Evolutionary conservation across 352 stramenopile species (phyloP).

Genomic region (Globisporangium recalcitrans): DNA sequence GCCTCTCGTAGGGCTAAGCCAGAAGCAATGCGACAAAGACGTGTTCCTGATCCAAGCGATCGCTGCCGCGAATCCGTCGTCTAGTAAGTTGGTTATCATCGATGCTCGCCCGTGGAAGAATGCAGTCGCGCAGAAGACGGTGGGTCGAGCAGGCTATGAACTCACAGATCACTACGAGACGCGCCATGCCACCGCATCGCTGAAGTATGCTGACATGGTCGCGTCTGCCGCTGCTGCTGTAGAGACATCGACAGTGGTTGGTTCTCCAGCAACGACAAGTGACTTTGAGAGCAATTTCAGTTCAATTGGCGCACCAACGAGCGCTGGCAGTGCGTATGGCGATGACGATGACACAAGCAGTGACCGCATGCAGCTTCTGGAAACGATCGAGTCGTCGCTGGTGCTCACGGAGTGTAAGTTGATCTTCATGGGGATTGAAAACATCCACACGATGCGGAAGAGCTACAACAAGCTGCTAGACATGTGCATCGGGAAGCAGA

Average conservation of each 20-base stretch:
- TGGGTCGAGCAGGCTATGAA: constrained; percentile 86
- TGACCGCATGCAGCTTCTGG: constrained; percentile 26
- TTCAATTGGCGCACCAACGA: constrained; percentile 7
- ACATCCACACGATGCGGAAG: constrained; percentile 91
- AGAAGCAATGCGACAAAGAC: constrained; percentile 82
- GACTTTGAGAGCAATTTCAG: constrained; percentile 10
- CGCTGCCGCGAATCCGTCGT: constrained; percentile 67
- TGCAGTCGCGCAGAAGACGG: constrained; percentile 86
- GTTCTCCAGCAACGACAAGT: constrained; percentile 12
- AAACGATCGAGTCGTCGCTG: constrained; percentile 42
- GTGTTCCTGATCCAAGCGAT: constrained; percentile 82
- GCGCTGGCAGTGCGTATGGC: constrained; percentile 14
- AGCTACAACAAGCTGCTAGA: constrained; percentile 76
- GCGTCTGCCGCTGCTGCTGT: constrained; percentile 21
- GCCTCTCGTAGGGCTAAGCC: constrained; percentile 72
- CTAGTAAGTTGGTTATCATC: constrained; percentile 84
- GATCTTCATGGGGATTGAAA: constrained; percentile 89
- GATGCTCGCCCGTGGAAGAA: constrained; percentile 89
- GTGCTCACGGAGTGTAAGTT: constrained; percentile 80
- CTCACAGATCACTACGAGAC: constrained; percentile 83
- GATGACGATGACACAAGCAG: constrained; percentile 21
- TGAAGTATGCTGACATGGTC: constrained; percentile 66
- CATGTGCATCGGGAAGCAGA: constrained; percentile 52
- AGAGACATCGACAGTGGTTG: constrained; percentile 21
- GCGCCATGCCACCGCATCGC: constrained; percentile 43